These are phyloP conservation scores for Nakazawaea peltata DNA, from an alignment of 805 yeast species.

Conservation along the genomic window DNA sequence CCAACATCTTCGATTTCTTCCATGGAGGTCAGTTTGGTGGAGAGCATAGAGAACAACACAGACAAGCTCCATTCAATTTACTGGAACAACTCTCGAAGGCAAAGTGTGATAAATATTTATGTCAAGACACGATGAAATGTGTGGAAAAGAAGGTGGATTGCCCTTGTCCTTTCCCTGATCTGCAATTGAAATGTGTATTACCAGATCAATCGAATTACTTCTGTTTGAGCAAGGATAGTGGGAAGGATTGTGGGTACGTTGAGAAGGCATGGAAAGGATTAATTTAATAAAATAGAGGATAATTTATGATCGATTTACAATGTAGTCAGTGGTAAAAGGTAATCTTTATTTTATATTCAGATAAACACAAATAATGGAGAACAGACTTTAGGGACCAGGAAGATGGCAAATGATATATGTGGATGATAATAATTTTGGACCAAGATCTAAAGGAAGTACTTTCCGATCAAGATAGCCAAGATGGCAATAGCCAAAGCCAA, in stretches of 20 bases:
- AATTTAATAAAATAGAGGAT: too few species aligned
- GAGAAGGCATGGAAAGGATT: constrained; percentile 58
- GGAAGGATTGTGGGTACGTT: constrained; percentile 85
- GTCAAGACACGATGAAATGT: constrained; percentile 79
- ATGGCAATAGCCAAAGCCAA: constrained; percentile 5
- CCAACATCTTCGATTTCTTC: constrained; percentile 8
- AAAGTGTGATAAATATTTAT: constrained; percentile 59
- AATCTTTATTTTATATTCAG: too few species aligned
- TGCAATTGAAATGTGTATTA: constrained; percentile 72
- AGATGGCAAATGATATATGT: neutral
- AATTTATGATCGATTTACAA: too few species aligned
- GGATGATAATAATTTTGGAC: neutral
- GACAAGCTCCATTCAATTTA: constrained; percentile 26
- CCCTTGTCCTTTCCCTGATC: constrained; percentile 85
- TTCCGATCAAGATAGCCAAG: constrained; percentile 9
- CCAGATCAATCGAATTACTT: constrained; percentile 60
- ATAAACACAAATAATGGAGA: too few species aligned
- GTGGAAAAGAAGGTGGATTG: constrained; percentile 65
- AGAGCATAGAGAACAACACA: constrained; percentile 21
- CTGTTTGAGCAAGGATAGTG: constrained; percentile 71
- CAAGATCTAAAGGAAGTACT: constrained; percentile 4
- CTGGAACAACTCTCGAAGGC: constrained; percentile 30
- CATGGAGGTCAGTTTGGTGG: constrained; percentile 20
- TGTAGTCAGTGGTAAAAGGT: too few species aligned
- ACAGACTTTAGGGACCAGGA: too few species aligned